A percentile compares a stretch with the other conserved stretches of the same genome.
phyloP scores from a whole-genome alignment of 176 grass and related monocot genomes.

The Aegilops longissima region DNA sequence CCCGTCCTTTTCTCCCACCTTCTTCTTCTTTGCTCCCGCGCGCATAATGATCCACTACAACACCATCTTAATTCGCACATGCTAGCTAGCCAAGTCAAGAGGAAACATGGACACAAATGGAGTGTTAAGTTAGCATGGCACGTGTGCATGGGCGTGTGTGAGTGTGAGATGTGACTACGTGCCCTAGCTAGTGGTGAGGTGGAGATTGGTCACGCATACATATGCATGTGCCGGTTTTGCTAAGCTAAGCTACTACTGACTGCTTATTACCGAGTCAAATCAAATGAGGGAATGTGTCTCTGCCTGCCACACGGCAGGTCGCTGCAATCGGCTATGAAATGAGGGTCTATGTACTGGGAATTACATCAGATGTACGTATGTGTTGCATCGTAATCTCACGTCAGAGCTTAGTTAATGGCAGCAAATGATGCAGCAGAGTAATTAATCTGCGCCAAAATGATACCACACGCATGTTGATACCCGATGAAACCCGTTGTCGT shows the following conservation, averaged over 20 bases:
- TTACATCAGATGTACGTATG: neutral
- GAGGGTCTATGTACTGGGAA: neutral
- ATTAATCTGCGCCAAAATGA: neutral
- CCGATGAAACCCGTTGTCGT: neutral
- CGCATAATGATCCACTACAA: neutral
- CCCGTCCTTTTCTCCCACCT: too few species aligned
- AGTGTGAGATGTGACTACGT: neutral
- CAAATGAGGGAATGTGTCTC: neutral
- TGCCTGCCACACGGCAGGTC: neutral
- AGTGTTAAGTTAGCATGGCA: too few species aligned
- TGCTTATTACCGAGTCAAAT: neutral
- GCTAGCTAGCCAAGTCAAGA: neutral
- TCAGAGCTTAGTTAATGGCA: neutral
- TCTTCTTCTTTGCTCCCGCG: too few species aligned
- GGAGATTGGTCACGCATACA: neutral
- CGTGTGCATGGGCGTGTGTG: too few species aligned
- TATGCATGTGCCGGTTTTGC: neutral
- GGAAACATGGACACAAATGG: neutral
- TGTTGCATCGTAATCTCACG: neutral
- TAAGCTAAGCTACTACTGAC: neutral
- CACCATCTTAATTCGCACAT: neutral
- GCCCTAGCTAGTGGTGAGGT: neutral
- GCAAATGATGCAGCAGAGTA: neutral
- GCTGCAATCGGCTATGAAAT: neutral
- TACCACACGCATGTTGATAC: too few species aligned